These are phyloP conservation scores for Aspergillus mulundensis DNA, from an alignment of 495 filamentous ascomycete species.

Conservation along the genomic window DNA sequence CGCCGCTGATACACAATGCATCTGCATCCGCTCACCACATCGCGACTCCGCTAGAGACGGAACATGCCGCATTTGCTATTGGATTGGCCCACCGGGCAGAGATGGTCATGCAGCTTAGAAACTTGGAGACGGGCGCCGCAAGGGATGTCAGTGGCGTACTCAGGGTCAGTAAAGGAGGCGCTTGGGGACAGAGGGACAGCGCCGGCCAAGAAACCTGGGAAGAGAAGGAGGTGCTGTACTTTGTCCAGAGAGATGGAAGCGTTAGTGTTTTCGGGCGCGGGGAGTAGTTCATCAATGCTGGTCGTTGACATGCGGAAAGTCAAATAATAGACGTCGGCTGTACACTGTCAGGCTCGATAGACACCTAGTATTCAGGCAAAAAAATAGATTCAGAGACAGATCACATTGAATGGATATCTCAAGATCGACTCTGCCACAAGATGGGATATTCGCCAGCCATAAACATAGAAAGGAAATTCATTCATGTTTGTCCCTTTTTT, in stretches of 20 bases:
- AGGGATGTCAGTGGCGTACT: conserved; percentile 89
- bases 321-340: not conserved
- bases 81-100: conserved; percentile 70
- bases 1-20: conserved; percentile 57
- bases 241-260: conserved; percentile 70
- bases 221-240: conserved; percentile 76
- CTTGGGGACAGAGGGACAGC: conserved; percentile 30
- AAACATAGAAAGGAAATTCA: conserved; percentile 45
- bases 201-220: conserved; percentile 33
- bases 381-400: conserved; percentile 26
- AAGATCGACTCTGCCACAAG: conserved; percentile 37
- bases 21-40: conserved; percentile 26
- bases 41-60: conserved; percentile 57
- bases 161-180: conserved; percentile 62
- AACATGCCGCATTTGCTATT: conserved; percentile 66
- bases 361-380: not conserved
- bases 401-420: conserved; percentile 38
- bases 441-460: conserved; percentile 45
- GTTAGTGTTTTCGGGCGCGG: conserved; percentile 79
- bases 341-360: no score
- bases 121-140: conserved; percentile 78
- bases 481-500: conserved; percentile 36
- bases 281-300: conserved; percentile 26
- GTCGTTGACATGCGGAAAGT: conserved; percentile 11
- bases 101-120: conserved; percentile 63